Conservation (phyloP, 129 eudicot genomes). For the Arctium lappa region DNA sequence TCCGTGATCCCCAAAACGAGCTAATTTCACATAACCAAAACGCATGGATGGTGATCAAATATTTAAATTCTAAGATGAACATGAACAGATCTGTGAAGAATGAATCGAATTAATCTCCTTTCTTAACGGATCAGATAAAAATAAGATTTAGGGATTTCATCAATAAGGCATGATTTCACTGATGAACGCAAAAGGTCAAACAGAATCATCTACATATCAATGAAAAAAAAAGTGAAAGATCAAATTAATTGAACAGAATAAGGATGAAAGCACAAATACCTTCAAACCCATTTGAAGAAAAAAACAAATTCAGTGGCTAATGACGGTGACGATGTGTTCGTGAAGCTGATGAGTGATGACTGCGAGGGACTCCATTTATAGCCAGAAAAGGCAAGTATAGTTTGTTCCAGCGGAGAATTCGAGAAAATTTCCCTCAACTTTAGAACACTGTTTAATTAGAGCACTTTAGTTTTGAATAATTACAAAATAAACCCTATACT, state of each 20-base stretch:
- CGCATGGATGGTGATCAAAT: not conserved
- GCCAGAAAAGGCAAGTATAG: not conserved
- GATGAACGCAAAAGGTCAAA: not conserved
- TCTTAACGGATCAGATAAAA: not conserved
- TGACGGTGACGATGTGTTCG: conserved; percentile 21
- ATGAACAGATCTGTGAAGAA: conserved; percentile 6
- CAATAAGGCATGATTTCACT: not conserved
- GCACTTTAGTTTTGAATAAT: not conserved
- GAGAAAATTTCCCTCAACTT: conserved; percentile 11
- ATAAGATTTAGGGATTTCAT: conserved; percentile 5
- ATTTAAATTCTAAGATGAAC: not conserved
- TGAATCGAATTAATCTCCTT: not conserved
- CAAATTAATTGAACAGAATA: not conserved
- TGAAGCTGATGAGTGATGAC: conserved; percentile 11
- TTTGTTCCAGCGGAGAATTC: conserved; percentile 30
- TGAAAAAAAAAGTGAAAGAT: not conserved
- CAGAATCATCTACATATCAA: not conserved
- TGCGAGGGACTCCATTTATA: conserved; percentile 27
- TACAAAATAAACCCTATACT: not conserved
- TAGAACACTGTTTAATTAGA: not conserved
- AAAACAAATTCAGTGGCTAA: conserved; percentile 1
- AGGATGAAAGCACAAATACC: conserved; percentile 13
- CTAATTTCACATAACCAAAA: not conserved
- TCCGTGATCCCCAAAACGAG: not conserved
- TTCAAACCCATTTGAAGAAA: conserved; percentile 30